These are phyloP conservation scores for Mycena vitilis DNA, from an alignment of 768 basidiomycete genomes.

Conservation along the genomic window DNA sequence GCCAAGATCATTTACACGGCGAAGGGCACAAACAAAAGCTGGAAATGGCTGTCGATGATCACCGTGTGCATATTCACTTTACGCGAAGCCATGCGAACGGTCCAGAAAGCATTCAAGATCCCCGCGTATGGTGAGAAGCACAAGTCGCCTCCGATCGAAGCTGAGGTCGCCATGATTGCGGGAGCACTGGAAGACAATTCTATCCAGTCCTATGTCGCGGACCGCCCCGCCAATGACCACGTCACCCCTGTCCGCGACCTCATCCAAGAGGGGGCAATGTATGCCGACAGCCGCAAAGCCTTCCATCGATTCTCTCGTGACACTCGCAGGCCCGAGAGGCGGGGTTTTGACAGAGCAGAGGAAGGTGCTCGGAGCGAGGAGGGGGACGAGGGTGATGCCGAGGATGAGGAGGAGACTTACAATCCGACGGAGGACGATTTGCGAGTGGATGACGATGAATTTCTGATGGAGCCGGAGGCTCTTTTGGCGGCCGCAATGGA, in stretches of 20 bases:
- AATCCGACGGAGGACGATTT: slow-evolving; percentile 15
- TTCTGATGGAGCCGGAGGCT: slow-evolving; percentile 4
- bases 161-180: too few relatives aligned
- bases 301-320: slow-evolving; percentile 22
- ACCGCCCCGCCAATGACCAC: slow-evolving; percentile 11
- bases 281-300: slow-evolving; percentile 22
- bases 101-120: slow-evolving; percentile 20
- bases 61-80: slow-evolving; percentile 32
- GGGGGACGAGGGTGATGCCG: background rate
- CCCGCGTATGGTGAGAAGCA: slow-evolving; percentile 19
- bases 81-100: slow-evolving; percentile 24
- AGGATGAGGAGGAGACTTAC: background rate
- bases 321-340: slow-evolving; percentile 13
- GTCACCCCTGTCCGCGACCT: slow-evolving; percentile 23
- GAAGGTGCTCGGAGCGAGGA: background rate
- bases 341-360: background rate
- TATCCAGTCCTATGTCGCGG: slow-evolving; percentile 22
- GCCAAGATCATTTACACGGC: slow-evolving; percentile 27
- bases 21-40: slow-evolving; percentile 29
- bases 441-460: slow-evolving; percentile 24
- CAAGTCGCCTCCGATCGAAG: background rate
- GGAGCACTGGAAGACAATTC: too few relatives aligned
- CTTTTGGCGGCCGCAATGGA: background rate
- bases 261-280: slow-evolving; percentile 18
- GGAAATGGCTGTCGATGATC: slow-evolving; percentile 33